Evolutionary conservation across 2,329 filamentous ascomycete species (phyloP).

Genomic region (Trichophyton equinum): DNA sequence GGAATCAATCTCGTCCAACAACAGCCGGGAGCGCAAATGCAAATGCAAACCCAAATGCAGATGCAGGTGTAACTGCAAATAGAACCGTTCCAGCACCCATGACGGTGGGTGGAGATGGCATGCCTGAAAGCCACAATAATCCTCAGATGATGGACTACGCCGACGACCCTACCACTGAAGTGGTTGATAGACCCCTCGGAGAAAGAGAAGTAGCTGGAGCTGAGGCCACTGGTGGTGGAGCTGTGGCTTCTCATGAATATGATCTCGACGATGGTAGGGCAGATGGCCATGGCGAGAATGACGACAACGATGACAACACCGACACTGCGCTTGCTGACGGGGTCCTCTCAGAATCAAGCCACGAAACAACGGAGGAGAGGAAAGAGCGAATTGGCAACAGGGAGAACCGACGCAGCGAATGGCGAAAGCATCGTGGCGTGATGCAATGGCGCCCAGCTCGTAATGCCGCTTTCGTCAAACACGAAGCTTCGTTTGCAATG

Average conservation of each 20-base stretch:
- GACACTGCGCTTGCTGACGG: background rate
- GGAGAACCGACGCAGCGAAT: constrained; percentile 42
- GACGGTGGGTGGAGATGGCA: background rate
- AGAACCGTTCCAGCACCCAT: background rate
- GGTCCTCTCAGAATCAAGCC: constrained; percentile 3
- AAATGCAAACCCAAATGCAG: background rate
- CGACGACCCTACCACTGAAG: background rate
- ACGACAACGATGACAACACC: constrained; percentile 7
- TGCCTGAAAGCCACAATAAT: background rate
- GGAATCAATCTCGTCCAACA: background rate
- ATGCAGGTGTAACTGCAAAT: background rate
- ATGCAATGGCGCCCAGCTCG: constrained; percentile 94
- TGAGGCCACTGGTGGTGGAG: no score
- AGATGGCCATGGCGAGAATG: constrained; percentile 7
- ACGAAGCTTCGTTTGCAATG: constrained; percentile 70
- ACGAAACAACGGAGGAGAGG: constrained; percentile 14
- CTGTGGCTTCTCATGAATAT: background rate
- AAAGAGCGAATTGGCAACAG: constrained; percentile 20
- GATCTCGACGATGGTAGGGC: background rate
- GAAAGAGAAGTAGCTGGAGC: background rate
- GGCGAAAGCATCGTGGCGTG: constrained; percentile 73
- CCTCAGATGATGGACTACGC: background rate
- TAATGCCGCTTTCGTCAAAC: constrained; percentile 74
- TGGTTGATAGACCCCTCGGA: background rate
- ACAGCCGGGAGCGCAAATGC: background rate